Evolutionary conservation across 208 protist species (phyloP), one percentile per base, ranked within the genome.

Genomic region (Trypanosoma congolense): DNA sequence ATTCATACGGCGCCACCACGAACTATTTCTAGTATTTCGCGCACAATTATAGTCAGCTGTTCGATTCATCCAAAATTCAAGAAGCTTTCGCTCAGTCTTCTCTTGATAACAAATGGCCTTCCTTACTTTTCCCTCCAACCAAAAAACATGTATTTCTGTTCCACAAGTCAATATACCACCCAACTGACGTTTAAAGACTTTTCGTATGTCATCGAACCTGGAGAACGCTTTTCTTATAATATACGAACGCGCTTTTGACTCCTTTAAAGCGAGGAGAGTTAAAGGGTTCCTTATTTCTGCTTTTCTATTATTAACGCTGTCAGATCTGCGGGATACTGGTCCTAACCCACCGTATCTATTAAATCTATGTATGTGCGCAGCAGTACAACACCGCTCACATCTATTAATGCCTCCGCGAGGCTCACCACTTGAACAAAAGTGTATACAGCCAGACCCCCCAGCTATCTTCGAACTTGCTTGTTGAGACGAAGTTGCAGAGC

Each of bases 141-240:
- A 22, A 38, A 90, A 76, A 43, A 86, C 50, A 38, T 80, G 59
- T 53, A 84, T 75, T 1, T 69, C 72, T 14, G 82, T 73, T 22
- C 64, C 40, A 36, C 73, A 69, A 48, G 82, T 59, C 10, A 22
- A 21, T 36, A 81, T 75, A 38, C 77, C 53, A 28, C 71, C 69
- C 38, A 70, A 41, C 31, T 61, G 51, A 21, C 71, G 59, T 30
- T 59, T 55, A 50, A 81, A 67, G 26, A 50, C 22, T 2, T 51
- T 38, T 22, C 75, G 26, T 10, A 90, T 62, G 2, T 48, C 42
- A 28, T 66, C 56, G 36, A 83, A 80, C 1, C 25, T 44, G 45
- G 55, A 35, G 5, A 48, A 54, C 22, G 75, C 66, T 19, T 76
- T 67, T 30, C 67, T 75, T 31, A 38, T 29, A 40, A 83, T 52